These are phyloP conservation scores for Seiridium unicorne DNA, from an alignment of 2,329 filamentous ascomycete genomes.

Conservation along the genomic window DNA sequence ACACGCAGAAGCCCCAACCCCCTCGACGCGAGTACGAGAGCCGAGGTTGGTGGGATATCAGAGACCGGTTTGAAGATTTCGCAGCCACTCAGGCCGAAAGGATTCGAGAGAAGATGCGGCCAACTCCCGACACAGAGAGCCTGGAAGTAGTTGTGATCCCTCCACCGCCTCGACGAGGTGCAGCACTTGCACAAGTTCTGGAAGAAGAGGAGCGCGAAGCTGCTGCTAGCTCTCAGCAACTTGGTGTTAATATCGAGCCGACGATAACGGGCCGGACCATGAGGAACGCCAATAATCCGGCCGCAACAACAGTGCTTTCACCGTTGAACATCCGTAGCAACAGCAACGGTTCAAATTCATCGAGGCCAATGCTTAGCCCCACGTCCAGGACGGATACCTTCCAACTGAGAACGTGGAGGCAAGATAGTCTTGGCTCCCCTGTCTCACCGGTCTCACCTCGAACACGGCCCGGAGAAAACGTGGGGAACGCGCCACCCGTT, in stretches of 20 bases:
- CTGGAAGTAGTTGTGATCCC: conserved; percentile 61
- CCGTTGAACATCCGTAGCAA: conserved; percentile 13
- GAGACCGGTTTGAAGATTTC: conserved; percentile 58
- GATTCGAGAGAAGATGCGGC: conserved; percentile 54
- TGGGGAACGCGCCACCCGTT: neutral
- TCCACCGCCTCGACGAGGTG: conserved; percentile 57
- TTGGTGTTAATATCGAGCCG: neutral
- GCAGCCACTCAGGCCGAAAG: conserved; percentile 60
- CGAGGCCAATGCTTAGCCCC: conserved; percentile 13
- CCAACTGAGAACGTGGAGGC: conserved; percentile 11
- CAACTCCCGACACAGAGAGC: conserved; percentile 52
- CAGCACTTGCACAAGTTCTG: conserved; percentile 53
- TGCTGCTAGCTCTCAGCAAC: neutral
- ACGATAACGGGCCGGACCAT: neutral
- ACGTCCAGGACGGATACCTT: conserved; percentile 15
- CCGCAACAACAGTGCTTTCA: conserved; percentile 12
- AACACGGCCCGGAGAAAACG: neutral
- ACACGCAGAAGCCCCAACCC: conserved; percentile 23
- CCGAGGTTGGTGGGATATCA: conserved; percentile 52
- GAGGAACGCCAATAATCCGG: conserved; percentile 10
- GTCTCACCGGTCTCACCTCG: conserved; percentile 9
- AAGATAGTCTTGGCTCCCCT: conserved; percentile 10
- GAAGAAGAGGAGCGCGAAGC: conserved; percentile 45
- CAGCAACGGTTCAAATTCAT: conserved; percentile 11
- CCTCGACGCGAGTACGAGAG: conserved; percentile 23